phyloP scores from a whole-genome alignment of 805 yeast genomes.

The Kodamaea sagamina region DNA sequence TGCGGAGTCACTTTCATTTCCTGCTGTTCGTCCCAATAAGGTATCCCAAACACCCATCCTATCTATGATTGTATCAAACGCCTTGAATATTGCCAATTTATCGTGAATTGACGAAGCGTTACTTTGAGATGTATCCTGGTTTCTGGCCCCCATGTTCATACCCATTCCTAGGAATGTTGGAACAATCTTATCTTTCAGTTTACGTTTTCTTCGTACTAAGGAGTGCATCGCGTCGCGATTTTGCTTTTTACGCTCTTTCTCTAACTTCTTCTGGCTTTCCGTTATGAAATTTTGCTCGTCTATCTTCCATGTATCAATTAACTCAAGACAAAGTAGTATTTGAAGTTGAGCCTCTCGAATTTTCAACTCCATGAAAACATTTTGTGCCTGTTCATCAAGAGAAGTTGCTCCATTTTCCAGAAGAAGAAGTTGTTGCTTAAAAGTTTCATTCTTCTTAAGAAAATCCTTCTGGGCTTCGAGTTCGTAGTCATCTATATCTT shows the following conservation, averaged over 20 bases:
- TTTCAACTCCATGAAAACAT: constrained; percentile 44
- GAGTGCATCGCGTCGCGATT: constrained; percentile 22
- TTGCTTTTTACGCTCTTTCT: constrained; percentile 25
- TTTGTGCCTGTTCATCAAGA: constrained; percentile 23
- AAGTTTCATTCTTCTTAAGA: constrained; percentile 16
- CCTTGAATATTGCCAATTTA: constrained; percentile 18
- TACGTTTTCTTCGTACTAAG: constrained; percentile 23
- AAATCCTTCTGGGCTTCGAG: constrained; percentile 25
- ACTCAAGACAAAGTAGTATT: constrained; percentile 48
- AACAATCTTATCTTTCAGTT: constrained; percentile 28
- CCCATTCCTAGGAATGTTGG: constrained; percentile 49
- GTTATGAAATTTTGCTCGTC: constrained; percentile 39
- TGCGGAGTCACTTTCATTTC: constrained; percentile 38
- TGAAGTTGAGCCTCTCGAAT: constrained; percentile 60
- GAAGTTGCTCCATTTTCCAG: constrained; percentile 14
- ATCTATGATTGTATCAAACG: constrained; percentile 50
- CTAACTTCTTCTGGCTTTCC: constrained; percentile 27
- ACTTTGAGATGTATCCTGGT: background rate
- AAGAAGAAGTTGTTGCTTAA: constrained; percentile 16
- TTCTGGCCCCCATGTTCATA: constrained; percentile 14
- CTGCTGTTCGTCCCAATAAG: constrained; percentile 35
- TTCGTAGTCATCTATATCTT: constrained; percentile 22
- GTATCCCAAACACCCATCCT: constrained; percentile 57
- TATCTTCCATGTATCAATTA: constrained; percentile 35
- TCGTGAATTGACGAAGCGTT: too few species aligned